Conservation (phyloP, 2,329 filamentous ascomycete genomes). For the Colletotrichum cereale region DNA sequence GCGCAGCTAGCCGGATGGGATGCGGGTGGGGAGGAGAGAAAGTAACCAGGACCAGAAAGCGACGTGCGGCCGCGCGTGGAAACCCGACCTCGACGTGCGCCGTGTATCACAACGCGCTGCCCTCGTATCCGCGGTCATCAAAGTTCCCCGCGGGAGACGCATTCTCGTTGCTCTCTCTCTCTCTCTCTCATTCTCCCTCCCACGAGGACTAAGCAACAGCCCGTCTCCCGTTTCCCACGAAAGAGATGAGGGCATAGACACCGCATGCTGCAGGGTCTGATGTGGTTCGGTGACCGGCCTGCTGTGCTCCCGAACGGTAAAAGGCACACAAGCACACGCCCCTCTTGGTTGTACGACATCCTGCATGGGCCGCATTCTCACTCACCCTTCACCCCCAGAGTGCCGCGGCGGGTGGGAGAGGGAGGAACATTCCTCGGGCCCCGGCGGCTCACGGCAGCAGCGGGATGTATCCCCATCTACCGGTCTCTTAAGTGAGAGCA, state of each 20-base stretch:
- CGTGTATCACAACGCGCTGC: background rate
- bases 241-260: constrained; percentile 12
- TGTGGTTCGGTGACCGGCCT: constrained; percentile 28
- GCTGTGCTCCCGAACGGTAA: constrained; percentile 6
- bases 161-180: background rate
- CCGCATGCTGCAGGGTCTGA: constrained; percentile 36
- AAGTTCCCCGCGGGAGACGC: constrained; percentile 1
- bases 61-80: constrained; percentile 1
- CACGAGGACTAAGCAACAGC: background rate
- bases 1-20: constrained; percentile 34
- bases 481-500: background rate
- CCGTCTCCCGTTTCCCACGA: background rate
- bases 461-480: background rate
- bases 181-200: background rate
- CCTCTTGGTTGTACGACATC: constrained; percentile 13
- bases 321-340: background rate
- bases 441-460: background rate
- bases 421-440: background rate
- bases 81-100: background rate
- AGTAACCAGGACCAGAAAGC: background rate
- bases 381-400: background rate
- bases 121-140: background rate
- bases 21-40: constrained; percentile 16
- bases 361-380: constrained; percentile 14
- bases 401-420: background rate